phyloP scores from a whole-genome alignment of 2,329 filamentous ascomycete species.

The Ophiostoma ips region DNA sequence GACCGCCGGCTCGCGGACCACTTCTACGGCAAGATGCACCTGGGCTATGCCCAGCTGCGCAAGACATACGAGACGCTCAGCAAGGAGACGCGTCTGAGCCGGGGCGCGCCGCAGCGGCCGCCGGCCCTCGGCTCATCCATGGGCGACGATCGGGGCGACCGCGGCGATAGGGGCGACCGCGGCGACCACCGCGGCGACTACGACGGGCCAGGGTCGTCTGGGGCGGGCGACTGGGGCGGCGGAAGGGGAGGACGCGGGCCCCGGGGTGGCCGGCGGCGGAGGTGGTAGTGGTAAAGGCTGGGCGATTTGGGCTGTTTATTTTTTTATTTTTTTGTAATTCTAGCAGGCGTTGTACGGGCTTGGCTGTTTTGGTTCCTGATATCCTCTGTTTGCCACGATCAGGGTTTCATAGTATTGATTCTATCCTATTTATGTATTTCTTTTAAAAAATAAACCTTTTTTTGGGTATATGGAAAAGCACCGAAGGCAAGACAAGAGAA shows the following conservation, averaged over 20 bases:
- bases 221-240: conserved; percentile 26
- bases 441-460: no score
- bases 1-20: conserved; percentile 88
- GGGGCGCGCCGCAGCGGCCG: conserved; percentile 22
- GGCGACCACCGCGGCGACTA: conserved; percentile 23
- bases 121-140: background rate
- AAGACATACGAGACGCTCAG: conserved; percentile 82
- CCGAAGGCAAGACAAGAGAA: background rate
- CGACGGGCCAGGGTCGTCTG: conserved; percentile 13
- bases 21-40: conserved; percentile 98
- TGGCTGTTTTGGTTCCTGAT: background rate
- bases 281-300: conserved; percentile 26
- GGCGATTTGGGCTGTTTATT: background rate
- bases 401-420: background rate
- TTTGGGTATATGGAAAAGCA: background rate
- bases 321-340: background rate
- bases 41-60: conserved; percentile 96
- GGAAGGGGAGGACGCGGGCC: conserved; percentile 35
- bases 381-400: no score
- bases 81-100: conserved; percentile 37
- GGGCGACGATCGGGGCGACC: conserved; percentile 24
- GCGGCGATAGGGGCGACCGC: conserved; percentile 26
- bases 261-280: conserved; percentile 34
- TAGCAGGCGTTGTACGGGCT: background rate
- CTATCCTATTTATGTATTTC: no score